Evolutionary conservation across 2,329 filamentous ascomycete species (phyloP).

Genomic region (Gnomoniopsis sp.): DNA sequence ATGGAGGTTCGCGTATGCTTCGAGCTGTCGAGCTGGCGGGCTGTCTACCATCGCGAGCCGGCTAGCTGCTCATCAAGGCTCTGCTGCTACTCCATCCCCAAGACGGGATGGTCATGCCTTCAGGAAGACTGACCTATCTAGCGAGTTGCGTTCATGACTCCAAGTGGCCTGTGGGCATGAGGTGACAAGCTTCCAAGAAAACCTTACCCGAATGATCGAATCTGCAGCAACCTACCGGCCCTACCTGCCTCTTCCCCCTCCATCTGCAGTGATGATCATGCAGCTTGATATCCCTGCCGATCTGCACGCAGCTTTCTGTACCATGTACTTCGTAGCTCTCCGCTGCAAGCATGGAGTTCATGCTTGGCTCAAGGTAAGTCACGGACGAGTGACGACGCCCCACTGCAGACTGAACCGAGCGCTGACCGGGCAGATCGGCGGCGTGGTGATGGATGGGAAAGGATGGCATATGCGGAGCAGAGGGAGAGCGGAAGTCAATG

Average conservation of each 20-base stretch:
- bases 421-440: not conserved
- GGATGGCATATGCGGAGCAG: not conserved
- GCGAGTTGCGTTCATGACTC: too few species aligned
- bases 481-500: too few species aligned
- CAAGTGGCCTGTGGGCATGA: too few species aligned
- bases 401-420: not conserved
- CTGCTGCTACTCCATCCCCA: too few species aligned
- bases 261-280: slow-evolving; percentile 1
- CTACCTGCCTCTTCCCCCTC: too few species aligned
- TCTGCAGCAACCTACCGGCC: slow-evolving; percentile 6
- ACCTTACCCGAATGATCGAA: slow-evolving; percentile 1
- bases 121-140: too few species aligned
- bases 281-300: slow-evolving; percentile 10
- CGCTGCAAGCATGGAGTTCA: not conserved
- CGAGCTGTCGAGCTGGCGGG: too few species aligned
- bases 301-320: not conserved
- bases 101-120: too few species aligned
- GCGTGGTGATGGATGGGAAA: not conserved
- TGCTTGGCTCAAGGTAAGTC: slow-evolving; percentile 14
- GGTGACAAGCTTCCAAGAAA: not conserved
- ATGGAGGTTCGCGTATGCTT: not conserved
- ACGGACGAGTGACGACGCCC: not conserved
- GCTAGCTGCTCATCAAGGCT: too few species aligned
- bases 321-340: not conserved
- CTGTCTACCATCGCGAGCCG: too few species aligned